Base-by-base conservation (phyloP, 2,329 filamentous ascomycete species). In the Hypoxylon sp. region DNA sequence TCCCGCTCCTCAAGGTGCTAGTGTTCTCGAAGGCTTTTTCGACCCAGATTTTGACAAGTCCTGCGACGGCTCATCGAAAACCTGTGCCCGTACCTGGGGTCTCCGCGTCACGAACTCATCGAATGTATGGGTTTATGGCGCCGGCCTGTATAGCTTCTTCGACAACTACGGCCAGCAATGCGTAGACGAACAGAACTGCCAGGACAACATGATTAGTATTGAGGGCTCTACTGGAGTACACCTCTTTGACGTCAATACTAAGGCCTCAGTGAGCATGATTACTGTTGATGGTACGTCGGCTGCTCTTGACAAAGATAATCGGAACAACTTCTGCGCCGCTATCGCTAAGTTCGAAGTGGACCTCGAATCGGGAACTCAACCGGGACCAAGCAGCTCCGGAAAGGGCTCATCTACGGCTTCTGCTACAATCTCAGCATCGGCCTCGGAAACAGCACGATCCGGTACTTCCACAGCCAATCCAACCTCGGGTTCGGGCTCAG, bases 111-210 rank as follows among this genome's bases (percentile, higher is more conserved):
- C 88, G 61, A 86, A 91, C 79, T 93, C 91, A 2, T 85, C 83
- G 9, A 87, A 93, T 68, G 78, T 94, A 17, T 88, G 87, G 76
- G 81, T 94, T 74, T 93, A 90, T 76, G 92, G 92, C 50, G 91
- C 88, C 4, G 92, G 92, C 26, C 81, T 94, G 65, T 95, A 95
- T 85, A 91, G 87, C 72, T 95, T 95, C 87, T 95, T 94, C 76
- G 88, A 95, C 79, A 93, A 94, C 84, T 95, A 95, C 81, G 83
- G 81, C 39, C 91, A 94, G 80, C 83, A 84, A 17, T 96, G 93
- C 74, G 85, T 94, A 14, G 79, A 81, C 39, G 85, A 84, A 9
- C 86, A 92, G 78, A 88, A 86, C 72, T 96, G 93, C 83, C 93
- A 95, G 80, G 85, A 90, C 64, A 91, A 94, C 81, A 94, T 96